These are phyloP conservation scores for Rhynchospora breviuscula DNA, from an alignment of 176 grass and related monocot species.

Conservation along the genomic window DNA sequence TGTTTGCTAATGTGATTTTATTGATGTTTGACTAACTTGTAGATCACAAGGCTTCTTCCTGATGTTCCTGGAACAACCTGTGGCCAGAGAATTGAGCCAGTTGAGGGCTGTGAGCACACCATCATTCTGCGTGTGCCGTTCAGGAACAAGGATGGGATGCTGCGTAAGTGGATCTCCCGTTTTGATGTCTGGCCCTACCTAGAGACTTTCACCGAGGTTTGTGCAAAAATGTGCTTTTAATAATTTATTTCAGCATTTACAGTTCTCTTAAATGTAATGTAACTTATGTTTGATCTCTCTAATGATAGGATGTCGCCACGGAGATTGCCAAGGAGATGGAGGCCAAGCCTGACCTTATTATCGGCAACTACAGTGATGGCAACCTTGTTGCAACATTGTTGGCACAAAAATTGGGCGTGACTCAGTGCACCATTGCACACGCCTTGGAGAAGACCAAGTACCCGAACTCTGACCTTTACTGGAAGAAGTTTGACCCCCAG, in stretches of 20 bases:
- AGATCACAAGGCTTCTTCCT: constrained; percentile 95
- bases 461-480: constrained; percentile 89
- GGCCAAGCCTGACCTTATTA: constrained; percentile 82
- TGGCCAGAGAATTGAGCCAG: constrained; percentile 70
- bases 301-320: constrained; percentile 67
- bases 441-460: constrained; percentile 99
- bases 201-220: constrained; percentile 89
- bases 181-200: constrained; percentile 99
- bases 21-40: neutral
- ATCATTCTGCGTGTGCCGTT: constrained; percentile 92
- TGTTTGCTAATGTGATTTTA: neutral
- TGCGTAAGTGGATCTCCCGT: constrained; percentile 95
- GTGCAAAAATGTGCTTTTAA: neutral
- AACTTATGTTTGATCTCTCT: neutral
- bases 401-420: constrained; percentile 85
- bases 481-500: constrained; percentile 88
- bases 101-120: constrained; percentile 77
- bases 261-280: constrained; percentile 22
- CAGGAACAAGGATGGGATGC: constrained; percentile 68
- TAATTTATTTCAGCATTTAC: neutral
- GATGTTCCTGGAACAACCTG: constrained; percentile 98
- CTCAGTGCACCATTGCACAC: constrained; percentile 96
- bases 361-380: constrained; percentile 98
- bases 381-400: constrained; percentile 89
- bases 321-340: constrained; percentile 85